Conservation (phyloP, 2,329 filamentous ascomycete species). For the Furcasterigmium furcatum region DNA sequence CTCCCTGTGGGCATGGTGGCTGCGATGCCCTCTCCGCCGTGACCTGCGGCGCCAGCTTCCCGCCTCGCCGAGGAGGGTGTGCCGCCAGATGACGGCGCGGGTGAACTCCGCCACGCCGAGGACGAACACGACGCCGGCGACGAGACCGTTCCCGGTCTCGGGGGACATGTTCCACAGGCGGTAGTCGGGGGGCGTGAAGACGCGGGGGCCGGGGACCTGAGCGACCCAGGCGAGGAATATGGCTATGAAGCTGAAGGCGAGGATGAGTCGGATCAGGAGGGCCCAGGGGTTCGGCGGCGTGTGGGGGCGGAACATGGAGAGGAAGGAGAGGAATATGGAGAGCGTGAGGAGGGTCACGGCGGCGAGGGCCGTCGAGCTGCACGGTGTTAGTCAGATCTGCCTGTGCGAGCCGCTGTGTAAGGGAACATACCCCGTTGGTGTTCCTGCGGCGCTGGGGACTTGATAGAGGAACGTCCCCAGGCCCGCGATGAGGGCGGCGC, state of each 20-base stretch:
- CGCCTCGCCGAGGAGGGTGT: constrained; percentile 20
- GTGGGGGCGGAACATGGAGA: constrained; percentile 22
- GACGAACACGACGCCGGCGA: background rate
- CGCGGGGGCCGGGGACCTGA: constrained; percentile 1
- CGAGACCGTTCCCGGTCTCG: background rate
- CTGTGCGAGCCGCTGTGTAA: too few relatives aligned
- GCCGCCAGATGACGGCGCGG: background rate
- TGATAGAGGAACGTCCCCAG: constrained; percentile 26
- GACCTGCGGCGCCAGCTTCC: background rate
- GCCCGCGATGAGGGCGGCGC: constrained; percentile 24
- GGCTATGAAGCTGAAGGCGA: constrained; percentile 28
- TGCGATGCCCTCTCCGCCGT: background rate
- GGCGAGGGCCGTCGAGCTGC: constrained; percentile 22
- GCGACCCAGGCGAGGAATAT: constrained; percentile 30
- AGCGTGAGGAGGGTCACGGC: constrained; percentile 24
- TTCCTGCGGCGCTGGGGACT: constrained; percentile 14
- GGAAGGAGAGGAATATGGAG: constrained; percentile 31
- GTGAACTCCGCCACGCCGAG: constrained; percentile 1
- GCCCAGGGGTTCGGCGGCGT: constrained; percentile 22
- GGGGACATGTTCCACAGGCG: background rate
- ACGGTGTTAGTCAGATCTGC: background rate
- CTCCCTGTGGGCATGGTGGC: background rate
- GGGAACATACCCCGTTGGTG: constrained; percentile 9
- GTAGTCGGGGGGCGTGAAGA: background rate
- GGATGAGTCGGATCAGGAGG: constrained; percentile 23